Percentiles rank a stretch among this genome's conserved stretches.
phyloP scores from a whole-genome alignment of 192 early-diverging fungal genomes.

The Phlyctochytrium arcticum region DNA sequence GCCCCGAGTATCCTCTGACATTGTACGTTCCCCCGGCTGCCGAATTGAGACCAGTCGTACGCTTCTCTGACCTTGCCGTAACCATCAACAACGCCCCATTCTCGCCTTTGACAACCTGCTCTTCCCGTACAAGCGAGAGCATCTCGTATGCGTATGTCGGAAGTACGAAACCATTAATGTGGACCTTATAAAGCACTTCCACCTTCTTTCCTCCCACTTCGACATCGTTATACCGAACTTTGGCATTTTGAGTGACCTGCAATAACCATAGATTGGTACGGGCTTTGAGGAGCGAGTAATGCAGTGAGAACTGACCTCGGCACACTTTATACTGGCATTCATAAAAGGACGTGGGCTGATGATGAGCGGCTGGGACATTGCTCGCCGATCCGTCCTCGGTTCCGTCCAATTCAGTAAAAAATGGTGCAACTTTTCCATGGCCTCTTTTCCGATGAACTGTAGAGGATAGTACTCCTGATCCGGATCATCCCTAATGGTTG shows the following conservation, averaged over 20 bases:
- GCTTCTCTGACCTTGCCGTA: neutral
- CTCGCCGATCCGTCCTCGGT: constrained; percentile 13
- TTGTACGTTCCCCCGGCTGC: neutral
- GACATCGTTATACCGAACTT: constrained; percentile 14
- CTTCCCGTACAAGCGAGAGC: neutral
- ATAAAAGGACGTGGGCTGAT: constrained; percentile 10
- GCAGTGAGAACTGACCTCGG: constrained; percentile 1
- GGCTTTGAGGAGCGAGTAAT: neutral
- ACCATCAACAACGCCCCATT: neutral
- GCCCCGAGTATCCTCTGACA: too few relatives aligned
- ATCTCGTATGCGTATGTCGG: constrained; percentile 1
- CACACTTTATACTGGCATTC: constrained; percentile 2
- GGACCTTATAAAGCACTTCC: constrained; percentile 8
- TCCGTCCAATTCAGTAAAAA: constrained; percentile 25
- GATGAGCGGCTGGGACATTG: constrained; percentile 3
- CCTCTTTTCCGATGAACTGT: neutral
- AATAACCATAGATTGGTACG: neutral
- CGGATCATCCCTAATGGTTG: too few relatives aligned
- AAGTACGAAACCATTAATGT: constrained; percentile 12
- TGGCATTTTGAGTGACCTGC: constrained; percentile 16
- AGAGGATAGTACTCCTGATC: neutral
- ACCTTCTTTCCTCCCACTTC: neutral
- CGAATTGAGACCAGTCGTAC: constrained; percentile 10
- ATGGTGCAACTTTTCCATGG: constrained; percentile 9
- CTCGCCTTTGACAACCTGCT: neutral